Evolutionary conservation across 805 yeast species (phyloP), one percentile per base, ranked within the genome.

Genomic region (Candida morakotiae): DNA sequence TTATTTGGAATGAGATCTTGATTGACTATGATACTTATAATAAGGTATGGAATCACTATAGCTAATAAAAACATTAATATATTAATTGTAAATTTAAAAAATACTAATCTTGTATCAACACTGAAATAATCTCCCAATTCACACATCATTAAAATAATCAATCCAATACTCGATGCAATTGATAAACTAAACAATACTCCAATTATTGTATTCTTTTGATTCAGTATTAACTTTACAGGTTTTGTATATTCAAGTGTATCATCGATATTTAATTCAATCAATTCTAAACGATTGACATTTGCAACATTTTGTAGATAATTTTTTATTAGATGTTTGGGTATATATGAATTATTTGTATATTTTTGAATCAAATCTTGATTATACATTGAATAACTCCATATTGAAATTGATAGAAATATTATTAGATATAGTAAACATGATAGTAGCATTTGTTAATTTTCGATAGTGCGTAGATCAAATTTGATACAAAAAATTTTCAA

Each of bases 21-120:
- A 41, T 49, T 54, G 11, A 64, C 39, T 22, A 56, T 48, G 28
- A 65, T 49, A 36, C 55, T 55, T 11, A 67, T 46, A 4, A 64
- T 53, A 18, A 64, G 40, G 21, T 64, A 58, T n/a, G 81, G 81
- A 32, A 64, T 61, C n/a, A 69, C 41, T 15, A 69, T 55, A 2
- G 69, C 56, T 15, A 73, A 55, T 5, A 69, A 49, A 8, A 70
- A 35, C 21, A 70, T 64, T 30, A 73, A 49, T 7, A 53, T 34
- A 27, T 65, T 57, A 19, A 75, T 54, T 21, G 70, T 62, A 17
- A 65, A 11, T 28, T 59, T 58, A 60, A 75, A 70, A 28, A 67
- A 54, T 10, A 51, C 19, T 33, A 63, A 44, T 13, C 67, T 51
- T 2, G 60, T 34, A 1, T 49, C 48, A 3, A 50, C 48, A 23